Percentiles rank a stretch among this genome's conserved stretches.
Evolutionary conservation across 441 rosid genomes (phyloP).

Genomic region (Adansonia grandidieri): DNA sequence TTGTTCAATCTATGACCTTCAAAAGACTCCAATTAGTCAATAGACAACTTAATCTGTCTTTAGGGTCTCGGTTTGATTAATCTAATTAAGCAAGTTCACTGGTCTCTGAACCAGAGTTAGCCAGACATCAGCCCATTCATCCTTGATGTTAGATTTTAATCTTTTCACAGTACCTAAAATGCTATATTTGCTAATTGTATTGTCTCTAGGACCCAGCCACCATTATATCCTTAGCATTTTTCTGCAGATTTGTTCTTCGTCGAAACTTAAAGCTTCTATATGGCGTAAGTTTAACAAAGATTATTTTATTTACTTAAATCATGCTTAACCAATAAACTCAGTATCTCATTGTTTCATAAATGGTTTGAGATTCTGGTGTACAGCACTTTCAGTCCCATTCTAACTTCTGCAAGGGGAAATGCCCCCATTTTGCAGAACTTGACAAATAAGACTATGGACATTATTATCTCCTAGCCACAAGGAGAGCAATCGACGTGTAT

Average conservation of each 20-base stretch:
- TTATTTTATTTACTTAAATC: neutral
- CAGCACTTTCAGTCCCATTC: neutral
- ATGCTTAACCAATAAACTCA: neutral
- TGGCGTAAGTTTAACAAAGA: neutral
- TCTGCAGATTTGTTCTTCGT: neutral
- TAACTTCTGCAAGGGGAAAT: neutral
- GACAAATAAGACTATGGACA: slow-evolving; percentile 16
- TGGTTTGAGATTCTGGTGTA: neutral
- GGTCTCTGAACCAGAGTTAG: neutral
- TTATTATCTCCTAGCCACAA: slow-evolving; percentile 26
- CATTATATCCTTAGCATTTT: neutral
- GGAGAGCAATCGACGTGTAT: slow-evolving; percentile 26
- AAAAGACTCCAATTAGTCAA: neutral
- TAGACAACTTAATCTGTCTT: too few species aligned
- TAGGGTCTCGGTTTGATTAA: too few species aligned
- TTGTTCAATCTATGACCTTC: neutral
- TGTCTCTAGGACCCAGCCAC: neutral
- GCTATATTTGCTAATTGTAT: neutral
- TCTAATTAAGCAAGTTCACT: too few species aligned
- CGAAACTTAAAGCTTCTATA: neutral
- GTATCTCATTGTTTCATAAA: neutral
- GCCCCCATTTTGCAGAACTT: neutral
- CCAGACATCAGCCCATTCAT: neutral
- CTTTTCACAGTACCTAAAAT: too few species aligned
- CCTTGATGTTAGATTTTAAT: neutral